Evolutionary conservation across 163 green algal genomes (phyloP).

Genomic region (Prototheca cutis): DNA sequence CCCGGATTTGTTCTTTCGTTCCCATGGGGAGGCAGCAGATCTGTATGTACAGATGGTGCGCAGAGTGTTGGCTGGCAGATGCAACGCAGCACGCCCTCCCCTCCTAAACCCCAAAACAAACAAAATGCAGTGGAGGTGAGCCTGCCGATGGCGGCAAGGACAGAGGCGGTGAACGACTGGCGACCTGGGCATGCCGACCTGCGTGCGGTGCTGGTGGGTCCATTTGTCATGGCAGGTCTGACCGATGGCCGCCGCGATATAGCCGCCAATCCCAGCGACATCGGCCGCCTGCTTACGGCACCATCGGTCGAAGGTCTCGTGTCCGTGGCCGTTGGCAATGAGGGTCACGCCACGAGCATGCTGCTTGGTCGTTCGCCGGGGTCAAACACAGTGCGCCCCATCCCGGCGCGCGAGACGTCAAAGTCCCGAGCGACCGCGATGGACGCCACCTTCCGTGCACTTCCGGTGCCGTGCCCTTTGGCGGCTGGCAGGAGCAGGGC

Average conservation of each 20-base stretch:
- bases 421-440: neutral
- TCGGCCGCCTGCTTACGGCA: neutral
- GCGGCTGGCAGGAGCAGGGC: no score
- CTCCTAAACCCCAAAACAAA: no score
- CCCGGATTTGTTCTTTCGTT: no score
- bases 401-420: no score
- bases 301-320: slow-evolving; percentile 1
- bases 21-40: no score
- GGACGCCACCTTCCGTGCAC: slow-evolving; percentile 15
- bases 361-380: no score
- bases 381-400: no score
- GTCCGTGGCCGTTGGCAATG: no score
- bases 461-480: neutral
- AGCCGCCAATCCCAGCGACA: slow-evolving; percentile 1
- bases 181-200: slow-evolving; percentile 19
- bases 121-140: slow-evolving; percentile 19
- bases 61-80: no score
- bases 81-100: no score
- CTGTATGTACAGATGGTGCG: no score
- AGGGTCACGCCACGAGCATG: no score
- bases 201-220: slow-evolving; percentile 47
- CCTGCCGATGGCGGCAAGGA: slow-evolving; percentile 28
- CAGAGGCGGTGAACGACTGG: slow-evolving; percentile 34
- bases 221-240: slow-evolving; percentile 43
- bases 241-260: slow-evolving; percentile 24